These are phyloP conservation scores for Selaginella tamariscina DNA, from an alignment of 75 land plant genomes.

Conservation along the genomic window DNA sequence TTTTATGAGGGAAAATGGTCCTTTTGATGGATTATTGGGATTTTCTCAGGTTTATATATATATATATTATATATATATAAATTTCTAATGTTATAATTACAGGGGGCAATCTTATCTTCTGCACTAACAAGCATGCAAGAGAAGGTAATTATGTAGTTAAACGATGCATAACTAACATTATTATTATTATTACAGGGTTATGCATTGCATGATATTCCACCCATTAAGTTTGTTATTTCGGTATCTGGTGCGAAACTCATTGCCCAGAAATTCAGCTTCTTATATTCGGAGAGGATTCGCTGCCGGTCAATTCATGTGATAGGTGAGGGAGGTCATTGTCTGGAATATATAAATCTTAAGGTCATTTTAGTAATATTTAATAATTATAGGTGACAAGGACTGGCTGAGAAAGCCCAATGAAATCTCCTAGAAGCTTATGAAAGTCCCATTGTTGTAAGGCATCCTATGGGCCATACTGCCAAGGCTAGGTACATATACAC, in stretches of 20 bases:
- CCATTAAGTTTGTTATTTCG: constrained; percentile 49
- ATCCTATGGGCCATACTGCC: constrained; percentile 79
- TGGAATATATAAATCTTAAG: neutral
- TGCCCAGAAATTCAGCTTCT: constrained; percentile 22
- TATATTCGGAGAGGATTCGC: constrained; percentile 38
- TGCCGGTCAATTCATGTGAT: constrained; percentile 60
- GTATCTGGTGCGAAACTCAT: constrained; percentile 62
- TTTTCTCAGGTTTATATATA: constrained; percentile 23
- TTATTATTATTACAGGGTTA: neutral
- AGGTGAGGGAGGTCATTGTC: constrained; percentile 29
- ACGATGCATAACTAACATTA: neutral
- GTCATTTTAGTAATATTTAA: neutral
- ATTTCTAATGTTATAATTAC: constrained; percentile 6
- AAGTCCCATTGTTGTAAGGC: constrained; percentile 47
- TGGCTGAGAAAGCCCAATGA: constrained; percentile 28
- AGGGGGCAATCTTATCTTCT: constrained; percentile 24
- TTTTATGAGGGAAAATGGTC: constrained; percentile 15
- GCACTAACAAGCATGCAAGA: constrained; percentile 26
- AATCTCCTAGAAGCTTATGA: constrained; percentile 36
- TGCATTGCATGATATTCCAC: constrained; percentile 68
- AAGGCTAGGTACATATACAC: constrained; percentile 72
- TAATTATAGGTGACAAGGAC: constrained; percentile 39
- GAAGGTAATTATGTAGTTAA: constrained; percentile 13
- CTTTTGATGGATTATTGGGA: constrained; percentile 23
- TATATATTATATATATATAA: neutral